These are phyloP conservation scores for Thyridium curvatum DNA, from an alignment of 2,329 filamentous ascomycete species.

Conservation along the genomic window DNA sequence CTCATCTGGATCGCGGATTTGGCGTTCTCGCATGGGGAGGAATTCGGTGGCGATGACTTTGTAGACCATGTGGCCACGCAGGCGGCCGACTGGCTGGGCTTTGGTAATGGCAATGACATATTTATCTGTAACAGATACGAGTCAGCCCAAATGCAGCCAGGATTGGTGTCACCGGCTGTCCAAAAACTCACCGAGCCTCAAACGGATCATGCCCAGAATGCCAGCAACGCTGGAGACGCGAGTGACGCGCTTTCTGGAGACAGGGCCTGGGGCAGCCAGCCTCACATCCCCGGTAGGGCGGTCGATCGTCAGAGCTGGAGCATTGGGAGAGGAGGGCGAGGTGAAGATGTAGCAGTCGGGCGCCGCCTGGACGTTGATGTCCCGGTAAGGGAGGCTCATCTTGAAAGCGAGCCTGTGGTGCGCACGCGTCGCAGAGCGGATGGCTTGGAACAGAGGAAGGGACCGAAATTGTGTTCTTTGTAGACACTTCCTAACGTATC, in stretches of 20 bases:
- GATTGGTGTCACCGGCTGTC: neutral
- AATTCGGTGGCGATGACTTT: constrained; percentile 88
- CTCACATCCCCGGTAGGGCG: constrained; percentile 87
- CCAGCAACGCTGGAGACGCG: constrained; percentile 88
- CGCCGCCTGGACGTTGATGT: constrained; percentile 94
- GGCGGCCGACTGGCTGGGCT: constrained; percentile 78
- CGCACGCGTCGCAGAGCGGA: neutral
- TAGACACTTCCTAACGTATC: no score
- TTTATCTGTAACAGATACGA: constrained; percentile 54
- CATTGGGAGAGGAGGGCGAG: constrained; percentile 86
- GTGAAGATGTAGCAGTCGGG: constrained; percentile 93
- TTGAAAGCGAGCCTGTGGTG: constrained; percentile 6
- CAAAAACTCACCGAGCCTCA: constrained; percentile 69
- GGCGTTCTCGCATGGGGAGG: constrained; percentile 85
- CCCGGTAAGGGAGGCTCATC: constrained; percentile 67
- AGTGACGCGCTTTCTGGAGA: constrained; percentile 64
- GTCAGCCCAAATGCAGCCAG: constrained; percentile 1
- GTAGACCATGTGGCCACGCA: constrained; percentile 96
- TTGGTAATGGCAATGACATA: constrained; percentile 97
- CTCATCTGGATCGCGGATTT: constrained; percentile 88
- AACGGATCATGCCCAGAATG: constrained; percentile 87
- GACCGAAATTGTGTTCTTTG: no score
- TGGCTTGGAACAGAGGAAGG: constrained; percentile 1
- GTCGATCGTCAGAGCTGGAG: constrained; percentile 82
- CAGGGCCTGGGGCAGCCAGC: constrained; percentile 71